Evolutionary conservation across 2,329 filamentous ascomycete genomes (phyloP), one percentile per base, ranked within the genome.

Genomic region (Zalaria sp.): DNA sequence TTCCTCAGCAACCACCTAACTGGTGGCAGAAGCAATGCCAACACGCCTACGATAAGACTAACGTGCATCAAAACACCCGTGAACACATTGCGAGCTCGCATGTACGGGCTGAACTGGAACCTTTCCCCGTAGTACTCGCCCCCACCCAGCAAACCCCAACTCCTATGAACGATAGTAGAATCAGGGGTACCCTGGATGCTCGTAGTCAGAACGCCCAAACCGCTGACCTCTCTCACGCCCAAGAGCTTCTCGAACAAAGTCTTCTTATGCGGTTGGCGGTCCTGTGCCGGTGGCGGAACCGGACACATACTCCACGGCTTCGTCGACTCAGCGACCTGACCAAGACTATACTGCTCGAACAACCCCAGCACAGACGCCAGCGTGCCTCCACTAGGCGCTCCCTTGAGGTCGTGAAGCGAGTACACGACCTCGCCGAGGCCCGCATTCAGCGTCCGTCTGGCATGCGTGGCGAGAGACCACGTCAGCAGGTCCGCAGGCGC

Each of bases 361-460:
- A 73, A 54, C 28, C 64, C 71, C 9, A 95, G 58, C 3, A 78
- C 64, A 0, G 85, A 87, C 29, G 74, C 69, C 4, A 88, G 61
- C 4, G 66, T 78, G 31, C 76, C 76, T 27, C 76, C 76, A 41
- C 71, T 76, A 3, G 67, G 58, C 4, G 63, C 63, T 4, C 65
- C 63, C 55, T 74, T 75, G 41, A 75, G 47, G 25, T 72, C 68
- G 50, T 76, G 68, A 25, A 77, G 62, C 3, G 65, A 67, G 48
- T 69, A 60, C 35, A 72, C 62, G 35, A 77, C 61, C 40, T 74
- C 66, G 39, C 62, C 60, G 3, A 71, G 71, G 25, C 67, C 65
- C 26, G 65, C 63, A 5, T 66, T 63, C 40, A 72, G 61, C 8
- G 69, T 65, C 38, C 68, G 62, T 35, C 73, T 71, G 38, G 75